Evolutionary conservation across 768 basidiomycete genomes (phyloP).

Genomic region (Megacollybia marginata): DNA sequence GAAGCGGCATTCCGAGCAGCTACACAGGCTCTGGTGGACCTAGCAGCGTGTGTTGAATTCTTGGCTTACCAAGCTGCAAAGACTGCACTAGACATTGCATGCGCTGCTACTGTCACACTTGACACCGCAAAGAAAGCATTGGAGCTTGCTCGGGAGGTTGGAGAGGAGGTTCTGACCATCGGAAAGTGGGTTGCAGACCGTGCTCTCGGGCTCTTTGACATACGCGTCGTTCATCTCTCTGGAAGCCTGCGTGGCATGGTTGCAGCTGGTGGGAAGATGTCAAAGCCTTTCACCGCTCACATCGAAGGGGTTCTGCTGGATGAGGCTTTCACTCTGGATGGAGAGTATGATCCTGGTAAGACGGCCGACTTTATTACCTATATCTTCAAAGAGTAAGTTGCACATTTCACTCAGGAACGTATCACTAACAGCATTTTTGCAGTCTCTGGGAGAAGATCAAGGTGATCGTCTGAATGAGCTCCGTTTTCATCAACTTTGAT

Average conservation of each 20-base stretch:
- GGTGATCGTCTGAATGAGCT: no score
- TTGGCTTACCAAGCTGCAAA: background rate
- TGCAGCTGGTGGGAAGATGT: background rate
- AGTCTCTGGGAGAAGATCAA: background rate
- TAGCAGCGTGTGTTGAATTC: background rate
- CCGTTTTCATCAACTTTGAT: no score
- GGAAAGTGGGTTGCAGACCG: background rate
- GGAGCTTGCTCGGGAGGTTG: background rate
- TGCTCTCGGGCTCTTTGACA: background rate
- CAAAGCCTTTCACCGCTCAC: background rate
- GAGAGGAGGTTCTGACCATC: background rate
- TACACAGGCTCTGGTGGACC: background rate
- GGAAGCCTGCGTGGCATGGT: background rate
- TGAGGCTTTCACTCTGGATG: background rate
- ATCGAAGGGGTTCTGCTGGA: background rate
- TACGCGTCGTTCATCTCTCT: background rate
- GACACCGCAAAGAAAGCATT: background rate
- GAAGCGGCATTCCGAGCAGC: background rate
- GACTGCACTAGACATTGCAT: background rate
- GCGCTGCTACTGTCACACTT: background rate
- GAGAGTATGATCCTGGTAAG: background rate
- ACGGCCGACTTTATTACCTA: background rate
- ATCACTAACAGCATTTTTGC: background rate
- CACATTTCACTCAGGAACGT: background rate
- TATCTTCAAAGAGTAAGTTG: background rate